These are phyloP conservation scores for Colletotrichum zoysiae DNA, from an alignment of 2,329 filamentous ascomycete genomes.

Conservation along the genomic window DNA sequence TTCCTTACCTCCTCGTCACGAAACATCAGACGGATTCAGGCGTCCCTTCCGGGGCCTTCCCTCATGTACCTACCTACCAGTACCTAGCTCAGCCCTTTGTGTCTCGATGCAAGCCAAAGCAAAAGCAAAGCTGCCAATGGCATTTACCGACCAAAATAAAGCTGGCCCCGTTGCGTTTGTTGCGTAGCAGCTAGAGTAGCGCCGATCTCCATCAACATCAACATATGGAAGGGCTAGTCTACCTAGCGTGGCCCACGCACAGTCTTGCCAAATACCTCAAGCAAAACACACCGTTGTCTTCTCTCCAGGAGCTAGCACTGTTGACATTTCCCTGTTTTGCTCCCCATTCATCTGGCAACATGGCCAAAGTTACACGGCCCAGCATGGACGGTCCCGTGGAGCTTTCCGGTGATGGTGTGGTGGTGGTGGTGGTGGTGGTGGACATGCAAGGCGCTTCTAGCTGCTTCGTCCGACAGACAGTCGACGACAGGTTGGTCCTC, in stretches of 20 bases:
- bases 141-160: slow-evolving; percentile 26
- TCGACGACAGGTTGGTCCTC: slow-evolving; percentile 18
- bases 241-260: neutral
- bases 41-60: slow-evolving; percentile 6
- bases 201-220: slow-evolving; percentile 9
- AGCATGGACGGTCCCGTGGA: neutral
- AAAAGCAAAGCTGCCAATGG: slow-evolving; percentile 14
- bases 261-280: neutral
- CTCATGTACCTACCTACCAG: too few relatives aligned
- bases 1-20: neutral
- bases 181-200: slow-evolving; percentile 27
- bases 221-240: neutral
- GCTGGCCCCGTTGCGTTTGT: slow-evolving; percentile 9
- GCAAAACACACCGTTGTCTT: slow-evolving; percentile 2
- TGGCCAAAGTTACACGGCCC: neutral
- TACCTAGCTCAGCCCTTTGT: slow-evolving; percentile 21
- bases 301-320: slow-evolving; percentile 1
- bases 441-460: slow-evolving; percentile 35
- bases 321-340: slow-evolving; percentile 1
- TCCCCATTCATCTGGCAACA: neutral
- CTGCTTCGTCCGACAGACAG: slow-evolving; percentile 32
- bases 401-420: neutral
- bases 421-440: neutral
- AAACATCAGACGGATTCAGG: slow-evolving; percentile 27
- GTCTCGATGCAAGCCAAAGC: slow-evolving; percentile 24